Evolutionary conservation across 2,329 filamentous ascomycete genomes (phyloP), one percentile per base, ranked within the genome.

Genomic region (Pseudocercospora crystallina): DNA sequence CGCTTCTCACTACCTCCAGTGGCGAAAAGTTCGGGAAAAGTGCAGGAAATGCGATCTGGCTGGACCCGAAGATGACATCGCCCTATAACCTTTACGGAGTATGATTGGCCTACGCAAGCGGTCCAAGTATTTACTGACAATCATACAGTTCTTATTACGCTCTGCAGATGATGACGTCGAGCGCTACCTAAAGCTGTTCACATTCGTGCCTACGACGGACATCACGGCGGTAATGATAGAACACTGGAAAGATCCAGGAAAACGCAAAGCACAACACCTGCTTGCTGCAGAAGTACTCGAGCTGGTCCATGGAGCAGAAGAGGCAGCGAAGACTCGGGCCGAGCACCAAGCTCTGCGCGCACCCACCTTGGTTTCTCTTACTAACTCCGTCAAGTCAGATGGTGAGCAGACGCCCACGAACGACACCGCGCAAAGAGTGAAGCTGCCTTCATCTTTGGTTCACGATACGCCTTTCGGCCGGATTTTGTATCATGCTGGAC

Each of bases 1-100:
- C 94, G 0, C 80, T 99, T 1, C 76, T 99, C 33, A 96, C 90
- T 0, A 91, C 92, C 45, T 78, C 88, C 1, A 82, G 87, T 0
- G 94, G 94, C 13, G 83, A 83, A 66, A 99, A 99, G 71, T 91
- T 97, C 62, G 94, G 94, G 44, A 99, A 99, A 75, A 95, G 86
- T 56, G 87, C 90, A 2, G 92, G 91, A 20, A 97, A 97, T 68
- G 91, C 92, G 2, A 73, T 99, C 32, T 99, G 94, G 94, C 80
- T 99, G 2, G 90, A 96, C 68, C 78, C 79, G 46, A 84, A 86
- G 62, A 81, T 90, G 80, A 95, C 92, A 1, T 84, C 80, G 29
- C 76, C 84, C 0, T 96, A 92, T 64, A 90, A 97, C 51, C 77
- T 97, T 1, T 97, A 97, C 68, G 82, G 83, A 26, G 20, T 26